These are phyloP conservation scores for Terfezia boudieri DNA, from an alignment of 495 filamentous ascomycete genomes.

Conservation along the genomic window DNA sequence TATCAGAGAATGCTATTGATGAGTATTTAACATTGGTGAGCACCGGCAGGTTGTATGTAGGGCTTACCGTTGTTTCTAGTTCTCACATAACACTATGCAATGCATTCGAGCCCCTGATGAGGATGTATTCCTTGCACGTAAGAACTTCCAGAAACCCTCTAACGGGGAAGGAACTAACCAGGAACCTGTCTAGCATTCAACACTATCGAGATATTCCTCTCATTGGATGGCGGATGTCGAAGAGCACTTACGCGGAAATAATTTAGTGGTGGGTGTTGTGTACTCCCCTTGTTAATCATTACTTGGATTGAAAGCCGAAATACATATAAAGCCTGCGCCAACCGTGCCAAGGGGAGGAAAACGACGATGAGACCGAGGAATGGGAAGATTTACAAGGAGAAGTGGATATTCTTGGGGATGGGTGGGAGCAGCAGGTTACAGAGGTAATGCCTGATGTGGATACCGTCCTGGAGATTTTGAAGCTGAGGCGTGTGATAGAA, in stretches of 20 bases:
- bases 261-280: constrained; percentile 60
- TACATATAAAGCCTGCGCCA: constrained; percentile 41
- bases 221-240: constrained; percentile 86
- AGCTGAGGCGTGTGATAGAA: constrained; percentile 45
- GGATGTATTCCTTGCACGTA: too few relatives aligned
- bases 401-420: constrained; percentile 54
- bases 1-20: constrained; percentile 83
- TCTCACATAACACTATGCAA: too few relatives aligned
- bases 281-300: constrained; percentile 64
- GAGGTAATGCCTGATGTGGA: constrained; percentile 55
- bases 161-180: not conserved
- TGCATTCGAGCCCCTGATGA: constrained; percentile 94
- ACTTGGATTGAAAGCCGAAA: constrained; percentile 58
- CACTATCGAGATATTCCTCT: constrained; percentile 65
- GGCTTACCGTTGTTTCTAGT: constrained; percentile 9
- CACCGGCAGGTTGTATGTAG: not conserved
- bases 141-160: constrained; percentile 5
- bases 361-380: constrained; percentile 71
- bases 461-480: constrained; percentile 41
- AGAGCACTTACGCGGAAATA: constrained; percentile 52
- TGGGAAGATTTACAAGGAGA: constrained; percentile 66
- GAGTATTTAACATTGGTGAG: constrained; percentile 91
- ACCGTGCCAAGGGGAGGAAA: constrained; percentile 65
- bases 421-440: constrained; percentile 59
- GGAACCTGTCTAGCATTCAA: constrained; percentile 42